These are phyloP conservation scores for Cyclocybe cylindracea DNA, from an alignment of 768 basidiomycete genomes.

Conservation along the genomic window DNA sequence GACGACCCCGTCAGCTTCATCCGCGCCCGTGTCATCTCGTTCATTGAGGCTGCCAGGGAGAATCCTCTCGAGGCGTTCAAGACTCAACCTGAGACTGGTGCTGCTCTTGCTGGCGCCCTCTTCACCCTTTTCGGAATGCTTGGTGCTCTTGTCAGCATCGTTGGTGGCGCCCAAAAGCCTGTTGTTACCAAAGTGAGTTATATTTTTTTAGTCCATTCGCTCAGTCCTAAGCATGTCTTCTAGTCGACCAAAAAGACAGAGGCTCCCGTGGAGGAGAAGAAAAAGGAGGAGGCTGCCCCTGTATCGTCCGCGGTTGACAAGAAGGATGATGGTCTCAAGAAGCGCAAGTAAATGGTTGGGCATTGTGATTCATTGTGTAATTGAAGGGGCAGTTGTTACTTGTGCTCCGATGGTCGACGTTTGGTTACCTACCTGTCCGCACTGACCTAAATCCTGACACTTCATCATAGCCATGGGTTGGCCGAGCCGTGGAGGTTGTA, in stretches of 20 bases:
- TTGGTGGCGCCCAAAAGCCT: constrained; percentile 73
- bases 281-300: constrained; percentile 62
- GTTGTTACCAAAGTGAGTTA: constrained; percentile 64
- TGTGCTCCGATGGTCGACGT: constrained; percentile 13
- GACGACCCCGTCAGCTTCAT: constrained; percentile 80
- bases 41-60: constrained; percentile 74
- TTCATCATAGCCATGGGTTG: too few relatives aligned
- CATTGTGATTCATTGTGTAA: constrained; percentile 14
- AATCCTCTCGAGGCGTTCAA: constrained; percentile 85
- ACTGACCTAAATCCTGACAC: neutral
- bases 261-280: constrained; percentile 64
- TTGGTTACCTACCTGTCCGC: constrained; percentile 10
- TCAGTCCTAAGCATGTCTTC: neutral
- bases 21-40: constrained; percentile 74
- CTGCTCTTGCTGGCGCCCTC: constrained; percentile 68
- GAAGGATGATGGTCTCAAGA: constrained; percentile 75
- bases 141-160: constrained; percentile 74
- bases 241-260: constrained; percentile 82
- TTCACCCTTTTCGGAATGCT: constrained; percentile 87
- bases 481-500: too few relatives aligned
- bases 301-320: constrained; percentile 75
- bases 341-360: constrained; percentile 47
- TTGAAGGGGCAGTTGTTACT: constrained; percentile 3
- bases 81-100: constrained; percentile 86
- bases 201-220: constrained; percentile 3